These are phyloP conservation scores for Metschnikowia continentalis DNA, from an alignment of 805 yeast species.

Conservation along the genomic window DNA sequence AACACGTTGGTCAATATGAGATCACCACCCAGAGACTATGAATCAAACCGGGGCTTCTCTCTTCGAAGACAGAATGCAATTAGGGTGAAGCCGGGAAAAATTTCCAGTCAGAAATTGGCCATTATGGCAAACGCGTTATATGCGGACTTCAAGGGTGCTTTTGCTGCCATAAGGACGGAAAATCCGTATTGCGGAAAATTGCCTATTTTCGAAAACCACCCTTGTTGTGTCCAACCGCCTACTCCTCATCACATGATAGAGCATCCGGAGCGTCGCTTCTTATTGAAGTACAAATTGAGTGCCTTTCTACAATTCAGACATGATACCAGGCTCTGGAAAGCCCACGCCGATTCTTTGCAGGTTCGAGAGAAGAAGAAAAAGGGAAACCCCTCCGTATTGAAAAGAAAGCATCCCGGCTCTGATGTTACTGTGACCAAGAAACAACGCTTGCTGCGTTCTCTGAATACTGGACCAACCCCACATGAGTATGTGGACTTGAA, in stretches of 20 bases:
- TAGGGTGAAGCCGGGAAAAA: slow-evolving; percentile 11
- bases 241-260: background rate
- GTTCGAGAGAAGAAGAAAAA: too few species aligned
- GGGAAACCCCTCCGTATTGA: background rate
- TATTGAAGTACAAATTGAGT: background rate
- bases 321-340: background rate
- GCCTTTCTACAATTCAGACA: background rate
- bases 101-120: background rate
- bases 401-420: background rate
- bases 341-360: background rate
- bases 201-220: slow-evolving; percentile 9
- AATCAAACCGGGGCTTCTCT: slow-evolving; percentile 18
- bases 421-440: background rate
- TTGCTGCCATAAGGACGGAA: slow-evolving; percentile 4
- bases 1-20: slow-evolving; percentile 13
- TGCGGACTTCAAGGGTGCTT: slow-evolving; percentile 4
- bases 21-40: background rate
- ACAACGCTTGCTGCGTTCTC: slow-evolving; percentile 1
- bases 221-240: background rate
- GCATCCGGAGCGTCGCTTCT: background rate
- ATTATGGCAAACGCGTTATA: slow-evolving; percentile 5
- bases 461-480: background rate
- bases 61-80: slow-evolving; percentile 34
- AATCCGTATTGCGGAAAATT: slow-evolving; percentile 8
- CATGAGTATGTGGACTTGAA: background rate